A percentile compares a stretch with the other conserved stretches of the same genome.
These are phyloP conservation scores for Phytopythium delawarense DNA, from an alignment of 352 stramenopile species.

Conservation along the genomic window DNA sequence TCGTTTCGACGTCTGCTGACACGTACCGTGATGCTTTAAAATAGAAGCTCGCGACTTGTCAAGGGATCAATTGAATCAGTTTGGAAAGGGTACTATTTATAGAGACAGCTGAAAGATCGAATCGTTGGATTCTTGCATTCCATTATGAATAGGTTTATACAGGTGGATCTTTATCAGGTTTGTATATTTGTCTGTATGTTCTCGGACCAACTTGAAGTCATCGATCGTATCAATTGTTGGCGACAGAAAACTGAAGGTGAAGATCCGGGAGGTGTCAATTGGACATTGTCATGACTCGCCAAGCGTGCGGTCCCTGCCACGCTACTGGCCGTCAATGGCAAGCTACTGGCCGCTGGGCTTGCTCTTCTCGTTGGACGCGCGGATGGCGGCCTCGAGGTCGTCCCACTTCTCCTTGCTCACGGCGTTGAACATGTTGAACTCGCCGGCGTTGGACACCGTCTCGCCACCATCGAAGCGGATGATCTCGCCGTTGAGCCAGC, in stretches of 20 bases:
- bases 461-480: slow-evolving; percentile 80
- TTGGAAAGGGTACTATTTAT: too few species aligned
- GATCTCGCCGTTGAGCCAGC: slow-evolving; percentile 80
- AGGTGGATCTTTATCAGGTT: neutral
- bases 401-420: slow-evolving; percentile 71
- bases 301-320: too few species aligned
- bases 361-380: slow-evolving; percentile 54
- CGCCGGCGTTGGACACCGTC: slow-evolving; percentile 62
- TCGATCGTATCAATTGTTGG: neutral
- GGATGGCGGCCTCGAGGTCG: slow-evolving; percentile 59
- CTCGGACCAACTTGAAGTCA: slow-evolving; percentile 1
- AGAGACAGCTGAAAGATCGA: neutral
- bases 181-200: neutral
- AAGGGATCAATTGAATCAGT: too few species aligned
- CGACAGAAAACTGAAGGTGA: neutral
- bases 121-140: too few species aligned
- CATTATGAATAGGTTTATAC: too few species aligned
- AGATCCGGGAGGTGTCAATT: neutral
- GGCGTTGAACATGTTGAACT: slow-evolving; percentile 77
- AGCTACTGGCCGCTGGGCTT: slow-evolving; percentile 17
- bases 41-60: neutral
- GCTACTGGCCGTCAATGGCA: too few species aligned
- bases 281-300: too few species aligned
- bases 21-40: neutral
- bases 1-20: slow-evolving; percentile 10